Conservation (phyloP, 345 rosid species). For the Crucihimalaya himalaica region DNA sequence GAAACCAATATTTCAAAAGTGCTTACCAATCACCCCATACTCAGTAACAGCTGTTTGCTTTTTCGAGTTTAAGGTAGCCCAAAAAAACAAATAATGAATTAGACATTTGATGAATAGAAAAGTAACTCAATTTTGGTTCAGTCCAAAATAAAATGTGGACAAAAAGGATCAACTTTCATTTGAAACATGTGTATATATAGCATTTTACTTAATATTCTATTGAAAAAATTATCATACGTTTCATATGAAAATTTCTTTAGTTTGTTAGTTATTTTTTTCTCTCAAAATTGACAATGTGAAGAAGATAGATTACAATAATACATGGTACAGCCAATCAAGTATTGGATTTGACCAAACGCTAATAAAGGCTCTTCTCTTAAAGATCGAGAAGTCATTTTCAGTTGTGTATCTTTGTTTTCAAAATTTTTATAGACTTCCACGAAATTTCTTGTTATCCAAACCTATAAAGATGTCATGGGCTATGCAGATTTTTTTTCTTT, state of each 20-base stretch:
- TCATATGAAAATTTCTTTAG: not conserved
- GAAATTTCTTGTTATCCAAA: not conserved
- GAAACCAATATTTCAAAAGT: no score
- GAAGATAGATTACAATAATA: not conserved
- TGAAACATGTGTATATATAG: not conserved
- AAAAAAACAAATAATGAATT: not conserved
- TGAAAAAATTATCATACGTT: not conserved
- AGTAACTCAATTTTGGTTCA: not conserved
- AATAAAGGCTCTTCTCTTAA: not conserved
- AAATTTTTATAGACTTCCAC: not conserved
- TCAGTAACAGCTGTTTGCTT: not conserved
- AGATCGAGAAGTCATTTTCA: not conserved
- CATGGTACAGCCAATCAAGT: not conserved
- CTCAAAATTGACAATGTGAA: not conserved
- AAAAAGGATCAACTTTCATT: not conserved
- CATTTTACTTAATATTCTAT: not conserved
- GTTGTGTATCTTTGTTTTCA: not conserved
- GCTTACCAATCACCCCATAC: no score
- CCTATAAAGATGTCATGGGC: not conserved
- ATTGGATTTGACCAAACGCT: constrained; percentile 1
- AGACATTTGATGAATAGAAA: not conserved
- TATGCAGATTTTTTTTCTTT: no score
- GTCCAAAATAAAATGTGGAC: not conserved
- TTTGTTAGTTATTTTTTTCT: not conserved
- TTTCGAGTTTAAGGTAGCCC: not conserved